These are phyloP conservation scores for Cenchrus fungigraminus DNA, from an alignment of 176 grass and related monocot species.

Conservation along the genomic window DNA sequence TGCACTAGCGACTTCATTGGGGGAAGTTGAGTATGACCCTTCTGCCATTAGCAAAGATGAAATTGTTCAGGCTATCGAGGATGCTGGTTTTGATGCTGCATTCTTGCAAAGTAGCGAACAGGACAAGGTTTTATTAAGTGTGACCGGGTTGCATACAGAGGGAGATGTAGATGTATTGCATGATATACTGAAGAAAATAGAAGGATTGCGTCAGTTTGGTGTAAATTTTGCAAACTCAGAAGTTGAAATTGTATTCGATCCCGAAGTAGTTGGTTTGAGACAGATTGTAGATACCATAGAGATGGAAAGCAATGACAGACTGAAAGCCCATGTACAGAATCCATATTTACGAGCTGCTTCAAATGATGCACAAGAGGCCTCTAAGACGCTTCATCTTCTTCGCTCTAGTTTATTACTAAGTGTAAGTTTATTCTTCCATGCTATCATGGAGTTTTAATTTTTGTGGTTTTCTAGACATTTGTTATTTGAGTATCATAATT, in stretches of 20 bases:
- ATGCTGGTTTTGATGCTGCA: constrained; percentile 87
- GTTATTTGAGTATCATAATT: constrained; percentile 2
- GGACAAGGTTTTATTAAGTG: constrained; percentile 69
- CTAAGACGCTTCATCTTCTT: constrained; percentile 82
- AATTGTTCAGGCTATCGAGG: constrained; percentile 84
- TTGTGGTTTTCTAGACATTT: background rate
- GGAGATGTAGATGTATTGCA: constrained; percentile 63
- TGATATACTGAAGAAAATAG: constrained; percentile 58
- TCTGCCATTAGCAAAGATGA: constrained; percentile 75
- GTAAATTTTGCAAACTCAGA: constrained; percentile 68
- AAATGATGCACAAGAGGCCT: constrained; percentile 77
- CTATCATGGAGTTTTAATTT: constrained; percentile 40
- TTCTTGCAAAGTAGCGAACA: constrained; percentile 83
- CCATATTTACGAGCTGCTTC: constrained; percentile 73
- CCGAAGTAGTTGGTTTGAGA: constrained; percentile 79
- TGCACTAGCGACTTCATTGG: constrained; percentile 80
- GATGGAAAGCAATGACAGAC: constrained; percentile 65
- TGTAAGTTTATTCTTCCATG: constrained; percentile 63
- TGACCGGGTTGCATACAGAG: constrained; percentile 56
- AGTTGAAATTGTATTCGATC: constrained; percentile 82
- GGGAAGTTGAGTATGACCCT: constrained; percentile 80
- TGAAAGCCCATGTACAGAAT: constrained; percentile 68
- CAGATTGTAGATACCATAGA: constrained; percentile 74
- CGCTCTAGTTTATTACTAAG: constrained; percentile 78
- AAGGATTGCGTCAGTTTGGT: constrained; percentile 66